Base-by-base conservation (phyloP, 768 basidiomycete species). In the Ramaria rubella region DNA sequence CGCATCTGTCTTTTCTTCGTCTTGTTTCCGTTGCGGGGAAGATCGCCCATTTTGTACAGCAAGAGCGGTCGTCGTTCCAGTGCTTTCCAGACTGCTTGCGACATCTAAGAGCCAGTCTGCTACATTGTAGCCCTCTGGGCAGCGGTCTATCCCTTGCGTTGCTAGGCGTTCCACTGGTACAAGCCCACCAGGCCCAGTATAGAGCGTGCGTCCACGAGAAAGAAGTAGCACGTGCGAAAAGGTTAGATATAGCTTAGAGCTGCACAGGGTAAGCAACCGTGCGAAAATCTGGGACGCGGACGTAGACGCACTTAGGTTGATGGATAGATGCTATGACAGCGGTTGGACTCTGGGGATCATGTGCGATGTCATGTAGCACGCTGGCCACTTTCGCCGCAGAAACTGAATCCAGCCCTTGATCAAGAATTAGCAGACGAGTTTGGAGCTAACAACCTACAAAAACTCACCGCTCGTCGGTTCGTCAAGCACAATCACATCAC, bases 71-170 rank as follows among this genome's bases (percentile, higher is more conserved):
- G 31, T 30, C 8, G 53, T 33, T 49, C 55, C 36, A 34, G 24
- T 33, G 27, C 40, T 43, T 19, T 29, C 38, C 8, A 82, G 77
- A 49, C 82, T 81, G 63, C 82, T 86, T 1, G 93, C 93, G 51
- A 97, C 78, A 61, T 96, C 94, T 21, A 97, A 76, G 11, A 96
- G 78, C 64, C 94, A 90, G 67, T 97, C 94, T 0, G 94, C 93
- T 17, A 94, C 80, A 63, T 96, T 96, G 72, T 94, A 94, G 0
- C 90, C 92, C 49, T 82, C 76, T 7, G 81, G 86, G 64, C 84
- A 91, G 9, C 78, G 71, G 40, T 58, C 55, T 3, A 70, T 60
- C 5, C 78, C 77, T 23, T 72, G 68, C 21, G 62, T 70, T 1
- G 80, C 74, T 64, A 94, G 89, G 66, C 87, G 77, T 11, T 81